Percentiles rank a stretch among this genome's conserved stretches.
Evolutionary conservation across 441 rosid species (phyloP).

Genomic region (Adansonia gregorii): DNA sequence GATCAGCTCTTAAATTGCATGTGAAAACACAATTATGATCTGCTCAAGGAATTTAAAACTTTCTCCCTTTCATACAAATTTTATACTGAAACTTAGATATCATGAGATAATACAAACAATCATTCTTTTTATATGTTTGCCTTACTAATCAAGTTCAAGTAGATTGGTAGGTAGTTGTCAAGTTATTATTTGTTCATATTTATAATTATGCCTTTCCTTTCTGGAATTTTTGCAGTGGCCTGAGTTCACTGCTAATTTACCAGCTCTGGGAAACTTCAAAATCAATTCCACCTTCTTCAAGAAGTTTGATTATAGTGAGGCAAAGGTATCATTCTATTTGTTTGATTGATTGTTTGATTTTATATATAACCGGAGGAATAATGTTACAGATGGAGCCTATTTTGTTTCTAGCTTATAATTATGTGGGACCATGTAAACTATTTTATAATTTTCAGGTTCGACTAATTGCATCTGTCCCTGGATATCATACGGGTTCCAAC

Average conservation of each 20-base stretch:
- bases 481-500: slow-evolving; percentile 80
- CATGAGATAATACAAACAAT: background rate
- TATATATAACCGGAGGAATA: slow-evolving; percentile 1
- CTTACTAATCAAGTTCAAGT: slow-evolving; percentile 6
- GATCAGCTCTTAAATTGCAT: background rate
- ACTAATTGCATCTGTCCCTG: slow-evolving; percentile 89
- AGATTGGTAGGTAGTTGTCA: background rate
- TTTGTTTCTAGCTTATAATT: slow-evolving; percentile 20
- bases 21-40: background rate
- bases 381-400: background rate
- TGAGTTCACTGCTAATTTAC: slow-evolving; percentile 66
- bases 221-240: slow-evolving; percentile 62
- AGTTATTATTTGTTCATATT: slow-evolving; percentile 6
- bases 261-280: slow-evolving; percentile 57
- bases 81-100: background rate
- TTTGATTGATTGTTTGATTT: slow-evolving; percentile 20
- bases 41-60: background rate
- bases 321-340: slow-evolving; percentile 50
- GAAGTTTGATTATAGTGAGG: slow-evolving; percentile 74
- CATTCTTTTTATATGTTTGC: background rate
- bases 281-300: slow-evolving; percentile 76
- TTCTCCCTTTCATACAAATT: background rate
- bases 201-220: background rate
- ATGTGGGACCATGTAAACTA: slow-evolving; percentile 11
- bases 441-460: slow-evolving; percentile 56